Percentiles rank a stretch among this genome's conserved stretches.
These are phyloP conservation scores for Lepidium africanum DNA, from an alignment of 345 rosid genomes.

Conservation along the genomic window DNA sequence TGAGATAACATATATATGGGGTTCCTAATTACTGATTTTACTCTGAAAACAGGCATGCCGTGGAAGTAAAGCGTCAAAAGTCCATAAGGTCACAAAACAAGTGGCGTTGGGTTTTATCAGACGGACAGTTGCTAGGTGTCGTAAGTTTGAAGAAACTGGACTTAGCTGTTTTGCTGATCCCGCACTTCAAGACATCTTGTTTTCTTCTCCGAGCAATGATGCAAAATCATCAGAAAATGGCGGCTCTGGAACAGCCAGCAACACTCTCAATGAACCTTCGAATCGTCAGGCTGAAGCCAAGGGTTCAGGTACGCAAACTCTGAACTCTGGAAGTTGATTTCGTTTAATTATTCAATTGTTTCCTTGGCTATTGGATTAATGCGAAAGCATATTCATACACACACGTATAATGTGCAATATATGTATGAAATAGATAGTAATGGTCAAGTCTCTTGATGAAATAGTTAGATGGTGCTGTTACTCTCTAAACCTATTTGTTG, in stretches of 20 bases:
- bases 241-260: constrained; percentile 96
- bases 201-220: constrained; percentile 56
- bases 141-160: constrained; percentile 70
- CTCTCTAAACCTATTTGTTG: neutral
- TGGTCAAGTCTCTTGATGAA: neutral
- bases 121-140: constrained; percentile 71
- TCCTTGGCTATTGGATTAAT: neutral
- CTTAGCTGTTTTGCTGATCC: constrained; percentile 74
- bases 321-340: neutral
- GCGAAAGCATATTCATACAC: neutral
- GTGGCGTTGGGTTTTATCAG: constrained; percentile 62
- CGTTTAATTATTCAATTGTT: neutral
- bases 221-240: constrained; percentile 81
- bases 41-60: constrained; percentile 57
- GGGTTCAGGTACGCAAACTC: constrained; percentile 59
- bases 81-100: constrained; percentile 71
- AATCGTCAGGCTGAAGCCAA: constrained; percentile 67
- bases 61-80: constrained; percentile 56
- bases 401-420: neutral
- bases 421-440: neutral
- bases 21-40: neutral
- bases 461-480: neutral
- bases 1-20: neutral
- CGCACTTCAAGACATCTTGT: constrained; percentile 60
- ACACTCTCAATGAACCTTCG: constrained; percentile 63